A percentile compares a stretch with the other conserved stretches of the same genome.
phyloP scores from a whole-genome alignment of 148 eudicot species.

The Camellia japonica region DNA sequence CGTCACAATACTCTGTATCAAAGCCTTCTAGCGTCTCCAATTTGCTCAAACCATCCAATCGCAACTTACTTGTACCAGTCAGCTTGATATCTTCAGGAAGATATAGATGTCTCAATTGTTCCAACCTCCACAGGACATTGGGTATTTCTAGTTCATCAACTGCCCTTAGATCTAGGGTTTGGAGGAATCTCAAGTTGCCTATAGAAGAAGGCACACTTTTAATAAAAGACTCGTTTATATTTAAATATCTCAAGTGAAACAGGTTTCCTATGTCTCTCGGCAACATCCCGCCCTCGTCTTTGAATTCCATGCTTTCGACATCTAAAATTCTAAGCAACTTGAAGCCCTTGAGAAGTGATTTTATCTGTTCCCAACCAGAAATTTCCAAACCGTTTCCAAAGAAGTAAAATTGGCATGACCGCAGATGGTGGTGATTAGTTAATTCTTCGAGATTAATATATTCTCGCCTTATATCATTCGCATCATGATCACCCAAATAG shows the following conservation, averaged over 20 bases:
- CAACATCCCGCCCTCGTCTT: neutral
- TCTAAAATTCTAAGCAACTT: constrained; percentile 11
- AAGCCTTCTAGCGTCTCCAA: too few relatives aligned
- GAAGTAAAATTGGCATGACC: neutral
- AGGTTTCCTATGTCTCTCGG: neutral
- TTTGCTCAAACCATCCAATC: too few relatives aligned
- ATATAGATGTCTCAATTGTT: too few relatives aligned
- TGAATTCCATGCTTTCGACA: neutral
- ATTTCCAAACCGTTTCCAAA: neutral
- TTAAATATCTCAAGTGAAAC: constrained; percentile 7
- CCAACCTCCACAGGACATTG: too few relatives aligned
- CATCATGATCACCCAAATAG: neutral
- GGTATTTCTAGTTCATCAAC: too few relatives aligned
- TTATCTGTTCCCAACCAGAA: neutral
- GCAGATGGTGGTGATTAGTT: neutral
- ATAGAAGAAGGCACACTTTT: neutral
- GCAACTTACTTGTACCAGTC: too few relatives aligned
- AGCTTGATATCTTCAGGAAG: too few relatives aligned
- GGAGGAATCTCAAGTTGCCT: constrained; percentile 10
- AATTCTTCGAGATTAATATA: too few relatives aligned
- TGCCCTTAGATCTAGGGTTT: constrained; percentile 18
- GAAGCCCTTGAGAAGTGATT: neutral
- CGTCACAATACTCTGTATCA: too few relatives aligned
- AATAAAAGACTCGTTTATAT: neutral
- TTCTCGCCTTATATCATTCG: too few relatives aligned